Conservation (phyloP, 331 rosid species). For the Erythrophleum ivorense region DNA sequence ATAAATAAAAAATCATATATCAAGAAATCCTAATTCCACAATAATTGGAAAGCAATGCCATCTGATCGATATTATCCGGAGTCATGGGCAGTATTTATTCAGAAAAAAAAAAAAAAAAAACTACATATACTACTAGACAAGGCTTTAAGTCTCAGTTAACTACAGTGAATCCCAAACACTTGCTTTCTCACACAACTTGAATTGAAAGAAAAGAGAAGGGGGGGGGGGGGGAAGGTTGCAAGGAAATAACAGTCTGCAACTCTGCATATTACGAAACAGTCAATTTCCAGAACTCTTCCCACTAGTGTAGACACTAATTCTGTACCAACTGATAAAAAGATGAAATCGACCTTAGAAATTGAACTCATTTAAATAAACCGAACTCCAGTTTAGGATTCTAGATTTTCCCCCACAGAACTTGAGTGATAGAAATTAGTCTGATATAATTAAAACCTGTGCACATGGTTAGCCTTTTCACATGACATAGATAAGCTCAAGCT, state of each 20-base stretch:
- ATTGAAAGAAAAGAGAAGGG: not conserved
- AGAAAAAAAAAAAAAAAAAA: not conserved
- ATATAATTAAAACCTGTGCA: not conserved
- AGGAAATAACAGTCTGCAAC: not conserved
- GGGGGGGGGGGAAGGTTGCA: not conserved
- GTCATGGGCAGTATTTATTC: not conserved
- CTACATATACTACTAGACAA: slow-evolving; percentile 1
- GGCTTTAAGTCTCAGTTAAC: not conserved
- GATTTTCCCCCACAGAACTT: not conserved
- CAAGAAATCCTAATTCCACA: not conserved
- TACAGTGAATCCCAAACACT: not conserved
- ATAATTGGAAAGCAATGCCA: not conserved
- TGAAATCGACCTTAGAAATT: not conserved
- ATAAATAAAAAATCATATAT: not conserved
- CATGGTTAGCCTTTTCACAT: not conserved
- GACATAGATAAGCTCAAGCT: not conserved
- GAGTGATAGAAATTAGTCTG: not conserved
- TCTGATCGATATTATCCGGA: not conserved
- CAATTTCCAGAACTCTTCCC: not conserved
- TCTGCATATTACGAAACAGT: not conserved
- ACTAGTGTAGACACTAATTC: not conserved
- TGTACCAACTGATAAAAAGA: too few relatives aligned
- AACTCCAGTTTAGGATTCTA: not conserved
- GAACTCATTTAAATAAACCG: not conserved
- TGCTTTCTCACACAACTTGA: not conserved